phyloP scores from a whole-genome alignment of 768 basidiomycete species.

The Tulasnella sp. region DNA sequence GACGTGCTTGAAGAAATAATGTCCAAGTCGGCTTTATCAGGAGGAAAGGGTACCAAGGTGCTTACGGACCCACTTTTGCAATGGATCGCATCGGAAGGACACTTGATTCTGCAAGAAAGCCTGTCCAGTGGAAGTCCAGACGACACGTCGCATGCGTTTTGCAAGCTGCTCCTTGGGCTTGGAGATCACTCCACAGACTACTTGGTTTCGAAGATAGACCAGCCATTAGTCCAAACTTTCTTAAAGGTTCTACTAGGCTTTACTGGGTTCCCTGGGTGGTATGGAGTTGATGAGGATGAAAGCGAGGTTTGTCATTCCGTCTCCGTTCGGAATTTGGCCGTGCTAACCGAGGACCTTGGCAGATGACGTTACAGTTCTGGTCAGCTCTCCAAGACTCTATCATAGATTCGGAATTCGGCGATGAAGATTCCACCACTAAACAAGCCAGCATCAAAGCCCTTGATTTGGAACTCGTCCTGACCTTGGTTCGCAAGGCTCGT shows the following conservation, averaged over 20 bases:
- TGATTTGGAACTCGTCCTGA: slow-evolving; percentile 71
- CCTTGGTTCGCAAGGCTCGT: slow-evolving; percentile 66
- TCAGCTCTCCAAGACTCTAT: slow-evolving; percentile 82
- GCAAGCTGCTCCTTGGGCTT: slow-evolving; percentile 74
- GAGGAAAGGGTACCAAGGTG: slow-evolving; percentile 62
- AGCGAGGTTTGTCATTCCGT: slow-evolving; percentile 51
- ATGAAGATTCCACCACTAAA: slow-evolving; percentile 35
- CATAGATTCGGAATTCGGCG: slow-evolving; percentile 38
- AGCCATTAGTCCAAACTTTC: slow-evolving; percentile 58
- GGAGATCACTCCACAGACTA: slow-evolving; percentile 84
- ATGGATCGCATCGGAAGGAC: slow-evolving; percentile 64
- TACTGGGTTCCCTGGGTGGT: slow-evolving; percentile 69
- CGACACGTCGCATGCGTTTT: slow-evolving; percentile 64
- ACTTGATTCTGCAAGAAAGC: slow-evolving; percentile 45
- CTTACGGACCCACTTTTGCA: slow-evolving; percentile 83
- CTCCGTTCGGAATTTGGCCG: neutral
- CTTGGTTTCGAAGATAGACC: slow-evolving; percentile 60
- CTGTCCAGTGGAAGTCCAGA: slow-evolving; percentile 46
- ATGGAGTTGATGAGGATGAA: slow-evolving; percentile 79
- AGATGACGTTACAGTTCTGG: slow-evolving; percentile 80
- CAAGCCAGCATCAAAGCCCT: slow-evolving; percentile 59
- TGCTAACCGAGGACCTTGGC: neutral
- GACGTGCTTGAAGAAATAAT: slow-evolving; percentile 76
- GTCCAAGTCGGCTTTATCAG: slow-evolving; percentile 64
- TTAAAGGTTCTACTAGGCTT: slow-evolving; percentile 67